Base-by-base conservation (phyloP, 495 filamentous ascomycete species). In the Podospora pseudoanserina region DNA sequence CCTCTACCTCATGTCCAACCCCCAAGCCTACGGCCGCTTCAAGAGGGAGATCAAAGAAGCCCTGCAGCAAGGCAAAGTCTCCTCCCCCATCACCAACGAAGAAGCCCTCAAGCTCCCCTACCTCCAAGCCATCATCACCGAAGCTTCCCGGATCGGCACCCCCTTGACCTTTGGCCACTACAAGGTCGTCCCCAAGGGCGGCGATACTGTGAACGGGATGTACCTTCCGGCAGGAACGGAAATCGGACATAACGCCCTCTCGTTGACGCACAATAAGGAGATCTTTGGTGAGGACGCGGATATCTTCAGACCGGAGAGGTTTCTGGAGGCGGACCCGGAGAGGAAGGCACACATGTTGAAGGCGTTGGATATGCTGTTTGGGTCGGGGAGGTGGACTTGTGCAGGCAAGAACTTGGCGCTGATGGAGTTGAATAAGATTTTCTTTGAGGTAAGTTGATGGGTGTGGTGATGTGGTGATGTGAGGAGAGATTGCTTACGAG, bases 31-130 rank as follows among this genome's bases (percentile, higher is more conserved):
- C 68, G 71, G 77, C 19, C 81, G 78, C 53, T 80, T 90, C 68
- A 83, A 87, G 78, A 72, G 71, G 1, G 85, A 88, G 70, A 86
- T 89, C 59, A 82, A 84, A 60, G 64, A 69, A 15, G 75, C 75
- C 30, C 72, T 75, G 16, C 62, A 70, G 4, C 63, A 55, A 15
- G 75, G 72, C 0, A 69, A 73, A 13, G 71, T 79, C 19, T 71
- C 77, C 18, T 63, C 65, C 4, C 72, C 83, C 6, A 75, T 83
- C 57, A 77, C 78, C 18, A 71, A 72, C 53, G 76, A 76, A 49
- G 76, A 84, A 64, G 79, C 79, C 26, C 68, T 71, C 67, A 69
- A 75, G 56, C 68, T 80, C 23, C 80, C 82, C 0, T 83, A 82
- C 70, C 72, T 80, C 56, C 69, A 80, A 66, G 81, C 81, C n/a